A percentile compares a stretch with the other conserved stretches of the same genome.
phyloP scores from a whole-genome alignment of 202 grass and related monocot species.

The Sporobolus alterniflorus region DNA sequence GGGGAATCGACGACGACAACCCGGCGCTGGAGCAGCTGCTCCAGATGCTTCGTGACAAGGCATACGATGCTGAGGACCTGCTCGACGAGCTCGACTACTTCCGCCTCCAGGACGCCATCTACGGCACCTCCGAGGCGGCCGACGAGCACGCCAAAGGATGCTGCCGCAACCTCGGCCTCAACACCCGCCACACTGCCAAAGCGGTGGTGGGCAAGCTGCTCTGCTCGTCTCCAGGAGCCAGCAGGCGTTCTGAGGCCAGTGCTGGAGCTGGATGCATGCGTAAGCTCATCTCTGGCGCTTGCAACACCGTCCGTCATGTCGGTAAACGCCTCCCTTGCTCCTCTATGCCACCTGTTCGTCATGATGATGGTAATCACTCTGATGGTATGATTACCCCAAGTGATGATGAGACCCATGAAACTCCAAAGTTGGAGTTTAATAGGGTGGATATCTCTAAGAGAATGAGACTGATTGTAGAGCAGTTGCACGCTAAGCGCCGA shows the following conservation, averaged over 20 bases:
- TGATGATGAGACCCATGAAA: background rate
- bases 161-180: background rate
- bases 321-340: background rate
- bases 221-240: background rate
- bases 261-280: background rate
- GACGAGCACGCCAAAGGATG: background rate
- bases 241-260: too few relatives aligned
- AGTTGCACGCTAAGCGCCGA: background rate
- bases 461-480: background rate
- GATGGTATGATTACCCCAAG: background rate
- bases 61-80: conserved; percentile 43
- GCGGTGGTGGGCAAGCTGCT: background rate
- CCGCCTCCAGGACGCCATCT: background rate
- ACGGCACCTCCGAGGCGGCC: background rate
- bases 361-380: background rate
- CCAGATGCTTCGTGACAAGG: conserved; percentile 16
- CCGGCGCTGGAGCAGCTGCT: background rate
- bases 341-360: background rate
- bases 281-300: background rate
- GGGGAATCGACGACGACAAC: background rate
- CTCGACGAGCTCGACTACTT: conserved; percentile 62
- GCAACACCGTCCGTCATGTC: background rate
- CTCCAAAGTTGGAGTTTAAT: conserved; percentile 18
- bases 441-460: conserved; percentile 8
- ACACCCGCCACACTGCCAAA: background rate